Conservation (phyloP, 2,329 filamentous ascomycete species). For the Rhytidhysteron rufulum region DNA sequence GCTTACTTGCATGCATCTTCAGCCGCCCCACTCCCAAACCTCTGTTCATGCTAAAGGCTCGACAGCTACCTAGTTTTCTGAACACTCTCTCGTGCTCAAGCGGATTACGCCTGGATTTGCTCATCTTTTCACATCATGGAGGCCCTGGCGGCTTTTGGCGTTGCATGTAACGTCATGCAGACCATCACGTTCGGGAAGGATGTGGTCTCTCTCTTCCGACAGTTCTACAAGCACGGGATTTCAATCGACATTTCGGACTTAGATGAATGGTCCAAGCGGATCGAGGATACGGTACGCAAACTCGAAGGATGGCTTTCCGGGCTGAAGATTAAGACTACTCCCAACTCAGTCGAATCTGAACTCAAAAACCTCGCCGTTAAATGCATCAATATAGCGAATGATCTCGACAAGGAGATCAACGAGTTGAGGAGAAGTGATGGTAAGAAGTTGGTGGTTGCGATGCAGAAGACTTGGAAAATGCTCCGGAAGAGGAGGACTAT, state of each 20-base stretch:
- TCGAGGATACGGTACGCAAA: not conserved
- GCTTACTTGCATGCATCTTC: too few species aligned
- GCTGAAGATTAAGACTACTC: not conserved
- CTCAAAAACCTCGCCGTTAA: not conserved
- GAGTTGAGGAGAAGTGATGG: not conserved
- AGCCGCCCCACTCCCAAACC: too few species aligned
- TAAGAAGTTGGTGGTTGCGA: not conserved
- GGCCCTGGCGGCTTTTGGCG: not conserved
- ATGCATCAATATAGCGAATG: not conserved
- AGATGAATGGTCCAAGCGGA: not conserved
- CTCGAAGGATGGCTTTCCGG: not conserved
- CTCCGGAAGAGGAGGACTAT: not conserved
- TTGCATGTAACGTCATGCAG: constrained; percentile 2
- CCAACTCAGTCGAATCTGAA: not conserved
- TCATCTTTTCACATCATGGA: too few species aligned
- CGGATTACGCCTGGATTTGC: too few species aligned
- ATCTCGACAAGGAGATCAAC: not conserved
- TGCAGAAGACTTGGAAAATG: not conserved
- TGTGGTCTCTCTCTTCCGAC: not conserved
- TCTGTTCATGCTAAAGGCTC: too few species aligned
- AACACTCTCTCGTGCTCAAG: too few species aligned
- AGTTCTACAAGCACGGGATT: not conserved
- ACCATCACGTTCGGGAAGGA: constrained; percentile 1
- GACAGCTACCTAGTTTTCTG: too few species aligned
- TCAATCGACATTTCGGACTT: not conserved